Base-by-base conservation (phyloP, 208 protist species). In the Leishmania turanica region DNA sequence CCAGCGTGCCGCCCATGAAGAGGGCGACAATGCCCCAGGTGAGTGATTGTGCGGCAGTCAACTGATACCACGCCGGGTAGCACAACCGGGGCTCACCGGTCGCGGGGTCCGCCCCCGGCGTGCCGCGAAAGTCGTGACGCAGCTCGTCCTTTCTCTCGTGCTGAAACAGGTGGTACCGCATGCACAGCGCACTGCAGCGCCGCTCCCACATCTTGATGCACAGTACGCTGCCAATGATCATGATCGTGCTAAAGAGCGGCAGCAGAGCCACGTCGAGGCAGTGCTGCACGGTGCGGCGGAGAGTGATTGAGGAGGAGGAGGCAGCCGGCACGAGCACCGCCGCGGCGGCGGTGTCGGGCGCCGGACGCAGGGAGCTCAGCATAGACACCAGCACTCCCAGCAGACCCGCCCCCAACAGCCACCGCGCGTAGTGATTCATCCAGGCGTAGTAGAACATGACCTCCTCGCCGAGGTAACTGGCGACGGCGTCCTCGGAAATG, bases 401-500 rank as follows among this genome's bases (percentile, higher is more conserved):
- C 37, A 91, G 53, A n/a, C 87, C 75, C 3, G 87, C 86, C 15
- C 78, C 81, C 60, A 90, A 68, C 64, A 96, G 80, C 90, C 89
- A 94, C 45, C 80, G 69, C 42, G 88, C 79, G 82, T 93, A 95
- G 87, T 88, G 88, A 77, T 92, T 92, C 90, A 96, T 94, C 89
- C 90, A 96, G 37, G 91, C 87, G 75, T 93, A 96, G 86, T 95
- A 95, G 78, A 96, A 93, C 78, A 85, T 88, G 64, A 87, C 84
- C 66, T 92, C 87, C 34, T 84, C 82, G 31, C 91, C 91, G 75
- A 95, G 94, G 85, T 96, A 96, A 24, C 51, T 54, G 4, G 79
- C 78, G 68, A 89, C 80, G 66, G 76, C 79, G 51, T 79, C 79
- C 75, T 89, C 82, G 34, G 66, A 37, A 15, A 87, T 56, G 60